Conservation (phyloP, 192 early-diverging fungal species). For the Coemansia brasiliensis region DNA sequence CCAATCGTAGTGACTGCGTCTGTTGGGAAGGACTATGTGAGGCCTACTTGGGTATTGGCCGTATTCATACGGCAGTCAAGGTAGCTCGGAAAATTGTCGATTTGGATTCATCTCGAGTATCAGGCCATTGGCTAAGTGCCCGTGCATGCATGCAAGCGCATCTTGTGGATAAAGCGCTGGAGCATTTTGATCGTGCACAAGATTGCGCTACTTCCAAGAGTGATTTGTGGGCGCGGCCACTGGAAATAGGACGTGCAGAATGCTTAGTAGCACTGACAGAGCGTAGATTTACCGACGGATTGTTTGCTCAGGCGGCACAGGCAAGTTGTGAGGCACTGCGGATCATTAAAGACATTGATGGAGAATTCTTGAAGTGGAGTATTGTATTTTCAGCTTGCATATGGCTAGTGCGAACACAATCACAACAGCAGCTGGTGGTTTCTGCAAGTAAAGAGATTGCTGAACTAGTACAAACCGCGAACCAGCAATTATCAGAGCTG, state of each 20-base stretch:
- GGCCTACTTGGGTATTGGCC: conserved; percentile 68
- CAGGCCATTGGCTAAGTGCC: conserved; percentile 42
- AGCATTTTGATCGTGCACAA: conserved; percentile 12
- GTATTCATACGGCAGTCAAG: conserved; percentile 37
- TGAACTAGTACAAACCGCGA: too few species aligned
- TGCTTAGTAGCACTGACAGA: conserved; percentile 31
- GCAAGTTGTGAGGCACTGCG: conserved; percentile 54
- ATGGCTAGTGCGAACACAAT: conserved; percentile 17
- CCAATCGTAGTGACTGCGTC: conserved; percentile 63
- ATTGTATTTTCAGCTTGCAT: conserved; percentile 60
- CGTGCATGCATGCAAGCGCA: conserved; percentile 20
- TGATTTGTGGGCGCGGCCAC: conserved; percentile 16
- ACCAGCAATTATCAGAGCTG: too few species aligned
- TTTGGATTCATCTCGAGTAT: conserved; percentile 56
- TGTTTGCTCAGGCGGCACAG: conserved; percentile 66
- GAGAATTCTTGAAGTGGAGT: conserved; percentile 58
- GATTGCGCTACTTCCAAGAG: neutral
- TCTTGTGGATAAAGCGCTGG: conserved; percentile 16
- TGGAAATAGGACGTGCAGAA: conserved; percentile 26
- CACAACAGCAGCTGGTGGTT: neutral
- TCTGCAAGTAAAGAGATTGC: too few species aligned
- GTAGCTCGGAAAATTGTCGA: conserved; percentile 72
- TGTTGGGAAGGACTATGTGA: conserved; percentile 81
- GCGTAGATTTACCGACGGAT: conserved; percentile 50
- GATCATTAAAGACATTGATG: too few species aligned